Evolutionary conservation across 257 asterid genomes (phyloP), one percentile per base, ranked within the genome.

Genomic region (Handroanthus guayacan): DNA sequence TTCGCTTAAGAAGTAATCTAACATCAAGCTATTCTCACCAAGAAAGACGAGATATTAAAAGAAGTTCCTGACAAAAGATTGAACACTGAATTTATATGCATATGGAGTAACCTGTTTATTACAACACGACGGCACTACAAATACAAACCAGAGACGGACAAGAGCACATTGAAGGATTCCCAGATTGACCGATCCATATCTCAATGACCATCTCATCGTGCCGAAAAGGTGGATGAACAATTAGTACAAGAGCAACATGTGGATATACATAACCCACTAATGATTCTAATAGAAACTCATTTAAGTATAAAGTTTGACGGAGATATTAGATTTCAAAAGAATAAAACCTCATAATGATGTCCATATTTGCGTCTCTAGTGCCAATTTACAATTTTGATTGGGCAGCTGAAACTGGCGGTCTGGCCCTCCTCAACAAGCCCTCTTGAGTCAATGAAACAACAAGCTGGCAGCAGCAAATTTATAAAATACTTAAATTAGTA

Each of bases 361-460:
- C 58, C 11, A 48, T 44, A 61, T 18, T 54, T 45, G 72, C 64
- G 62, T 62, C 60, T 69, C 45, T 62, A 4, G 1, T 0, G 10
- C 14, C 8, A 16, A 13, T 37, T 76, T 75, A 94, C 72, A 94
- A 78, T 82, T 92, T 94, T 3, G 97, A 80, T 70, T 73, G 74
- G 51, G 64, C 66, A 65, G 79, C 75, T 60, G 86, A 67, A 65
- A 71, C 82, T 77, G 87, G 71, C 55, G 67, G 41, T 67, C 69
- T 80, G 64, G 74, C 84, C 76, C 62, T 87, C 88, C 99, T 85
- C 80, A 92, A n/a, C 69, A 95, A 73, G 51, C 94, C 98, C 82
- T 95, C 99, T 92, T 95, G 98, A 37, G 93, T 87, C 85, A 87
- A 72, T 43, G 99, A 79, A 76, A 76, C 93, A 68, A 84, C 91